Conservation (phyloP, 1,139 yeast genomes). For the Sugiyamaella novakii region DNA sequence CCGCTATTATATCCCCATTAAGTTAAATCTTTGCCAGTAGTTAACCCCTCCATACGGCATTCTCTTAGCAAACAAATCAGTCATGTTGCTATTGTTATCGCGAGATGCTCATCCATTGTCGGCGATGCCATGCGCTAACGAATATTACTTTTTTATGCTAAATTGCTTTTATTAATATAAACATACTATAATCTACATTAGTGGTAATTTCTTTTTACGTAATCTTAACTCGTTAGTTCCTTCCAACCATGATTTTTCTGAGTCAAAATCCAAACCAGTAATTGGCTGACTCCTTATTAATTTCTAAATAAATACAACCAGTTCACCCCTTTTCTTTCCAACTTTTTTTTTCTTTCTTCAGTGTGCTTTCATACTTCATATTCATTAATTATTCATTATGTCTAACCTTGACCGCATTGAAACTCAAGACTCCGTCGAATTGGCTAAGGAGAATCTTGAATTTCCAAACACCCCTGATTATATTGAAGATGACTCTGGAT, state of each 20-base stretch:
- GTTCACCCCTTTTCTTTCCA: not conserved
- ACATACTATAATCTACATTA: conserved; percentile 1
- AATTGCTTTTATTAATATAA: too few species aligned
- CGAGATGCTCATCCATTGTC: not conserved
- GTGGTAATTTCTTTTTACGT: not conserved
- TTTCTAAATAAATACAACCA: not conserved
- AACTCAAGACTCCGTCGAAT: conserved; percentile 7
- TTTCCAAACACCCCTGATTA: not conserved
- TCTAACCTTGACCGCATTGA: conserved; percentile 9
- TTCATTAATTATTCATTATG: conserved; percentile 2
- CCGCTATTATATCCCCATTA: too few species aligned
- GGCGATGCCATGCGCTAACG: too few species aligned
- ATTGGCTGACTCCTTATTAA: too few species aligned
- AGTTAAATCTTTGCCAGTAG: too few species aligned
- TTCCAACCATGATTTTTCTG: not conserved
- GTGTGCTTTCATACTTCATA: conserved; percentile 6
- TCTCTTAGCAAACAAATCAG: too few species aligned
- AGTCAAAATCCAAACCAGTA: too few species aligned
- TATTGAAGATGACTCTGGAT: conserved; percentile 11
- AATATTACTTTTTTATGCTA: not conserved
- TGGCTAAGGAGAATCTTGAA: conserved; percentile 14
- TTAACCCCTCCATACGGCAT: too few species aligned
- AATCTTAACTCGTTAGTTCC: too few species aligned
- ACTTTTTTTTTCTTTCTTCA: conserved; percentile 1
- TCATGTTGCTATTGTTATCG: too few species aligned